Conservation (phyloP, 2,329 filamentous ascomycete genomes). For the Diaporthe helianthi region DNA sequence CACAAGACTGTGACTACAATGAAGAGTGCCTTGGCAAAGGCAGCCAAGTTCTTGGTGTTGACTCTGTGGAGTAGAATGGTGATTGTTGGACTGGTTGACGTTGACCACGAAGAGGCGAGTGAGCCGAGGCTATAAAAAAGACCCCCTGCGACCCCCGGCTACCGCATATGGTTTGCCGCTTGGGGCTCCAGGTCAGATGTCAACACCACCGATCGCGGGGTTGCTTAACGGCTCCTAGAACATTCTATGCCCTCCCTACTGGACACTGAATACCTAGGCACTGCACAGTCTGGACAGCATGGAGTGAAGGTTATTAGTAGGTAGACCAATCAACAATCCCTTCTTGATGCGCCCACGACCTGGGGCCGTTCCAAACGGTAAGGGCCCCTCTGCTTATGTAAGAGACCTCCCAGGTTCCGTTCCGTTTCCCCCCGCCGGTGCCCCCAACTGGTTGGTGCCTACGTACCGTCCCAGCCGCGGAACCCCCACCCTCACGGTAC, state of each 20-base stretch:
- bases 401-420: not conserved
- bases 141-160: constrained; percentile 16
- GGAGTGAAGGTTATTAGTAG: not conserved
- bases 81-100: not conserved
- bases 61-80: not conserved
- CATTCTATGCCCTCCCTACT: constrained; percentile 7
- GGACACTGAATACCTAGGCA: too few species aligned
- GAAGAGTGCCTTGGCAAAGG: not conserved
- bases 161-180: constrained; percentile 5
- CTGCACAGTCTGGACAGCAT: not conserved
- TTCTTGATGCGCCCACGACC: too few species aligned
- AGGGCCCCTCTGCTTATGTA: not conserved
- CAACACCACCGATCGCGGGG: constrained; percentile 19
- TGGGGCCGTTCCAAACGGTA: not conserved
- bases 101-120: constrained; percentile 10
- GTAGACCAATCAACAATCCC: too few species aligned
- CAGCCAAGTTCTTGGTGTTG: not conserved
- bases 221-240: not conserved
- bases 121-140: constrained; percentile 27
- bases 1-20: not conserved
- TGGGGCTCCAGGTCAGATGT: constrained; percentile 9
- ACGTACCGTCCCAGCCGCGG: too few species aligned
- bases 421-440: not conserved
- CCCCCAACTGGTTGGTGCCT: too few species aligned
- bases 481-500: too few species aligned